Evolutionary conservation across 208 protist genomes (phyloP).

Genomic region (Acanthamoeba culbertsoni): DNA sequence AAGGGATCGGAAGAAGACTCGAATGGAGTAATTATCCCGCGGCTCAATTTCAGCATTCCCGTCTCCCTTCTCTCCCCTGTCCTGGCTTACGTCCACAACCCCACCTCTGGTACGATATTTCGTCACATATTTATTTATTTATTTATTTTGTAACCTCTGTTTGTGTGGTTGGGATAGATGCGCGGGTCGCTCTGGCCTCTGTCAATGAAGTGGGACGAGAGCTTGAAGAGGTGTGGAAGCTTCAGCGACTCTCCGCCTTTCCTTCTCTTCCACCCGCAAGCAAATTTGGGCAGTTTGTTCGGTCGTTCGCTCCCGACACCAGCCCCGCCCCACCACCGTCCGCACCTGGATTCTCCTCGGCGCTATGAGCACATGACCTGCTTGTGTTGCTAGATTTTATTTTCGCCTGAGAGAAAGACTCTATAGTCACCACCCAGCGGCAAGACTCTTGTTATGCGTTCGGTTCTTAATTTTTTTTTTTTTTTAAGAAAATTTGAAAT

Average conservation of each 20-base stretch:
- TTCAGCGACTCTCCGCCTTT: background rate
- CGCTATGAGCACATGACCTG: background rate
- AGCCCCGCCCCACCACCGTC: background rate
- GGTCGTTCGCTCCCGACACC: background rate
- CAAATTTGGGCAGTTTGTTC: background rate
- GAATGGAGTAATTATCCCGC: background rate
- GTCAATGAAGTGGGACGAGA: background rate
- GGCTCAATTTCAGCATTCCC: slow-evolving; percentile 45
- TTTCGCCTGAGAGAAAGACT: background rate
- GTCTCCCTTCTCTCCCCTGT: background rate
- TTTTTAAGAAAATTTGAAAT: no score
- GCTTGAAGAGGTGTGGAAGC: background rate
- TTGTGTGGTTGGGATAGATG: background rate
- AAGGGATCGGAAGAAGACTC: background rate
- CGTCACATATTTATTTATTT: background rate
- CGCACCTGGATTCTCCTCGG: background rate
- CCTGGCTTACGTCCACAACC: background rate
- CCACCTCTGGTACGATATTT: background rate
- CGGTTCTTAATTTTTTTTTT: no score
- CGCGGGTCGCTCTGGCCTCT: background rate
- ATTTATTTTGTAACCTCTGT: background rate
- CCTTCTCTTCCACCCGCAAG: background rate
- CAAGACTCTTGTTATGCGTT: no score
- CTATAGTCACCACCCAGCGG: no score
- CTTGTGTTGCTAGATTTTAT: background rate